Evolutionary conservation across 2,329 filamentous ascomycete genomes (phyloP).

Genomic region (Colletotrichum musae): DNA sequence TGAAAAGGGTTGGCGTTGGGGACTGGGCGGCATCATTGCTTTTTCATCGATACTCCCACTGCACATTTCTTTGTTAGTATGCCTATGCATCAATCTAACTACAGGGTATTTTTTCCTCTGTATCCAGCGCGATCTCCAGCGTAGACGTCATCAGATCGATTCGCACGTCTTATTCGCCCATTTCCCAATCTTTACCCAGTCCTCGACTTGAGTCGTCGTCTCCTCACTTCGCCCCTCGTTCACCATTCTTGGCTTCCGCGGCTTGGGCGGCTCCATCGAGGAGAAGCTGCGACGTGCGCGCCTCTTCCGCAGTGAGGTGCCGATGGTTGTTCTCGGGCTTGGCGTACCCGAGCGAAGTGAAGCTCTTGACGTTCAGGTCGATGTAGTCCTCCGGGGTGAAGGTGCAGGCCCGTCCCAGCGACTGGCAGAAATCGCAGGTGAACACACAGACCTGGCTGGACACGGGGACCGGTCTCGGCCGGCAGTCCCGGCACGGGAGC

Average conservation of each 20-base stretch:
- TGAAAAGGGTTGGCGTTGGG: conserved; percentile 32
- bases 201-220: no score
- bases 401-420: conserved; percentile 13
- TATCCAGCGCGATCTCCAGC: no score
- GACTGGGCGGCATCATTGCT: conserved; percentile 24
- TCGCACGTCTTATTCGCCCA: no score
- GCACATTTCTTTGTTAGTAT: neutral
- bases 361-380: conserved; percentile 1
- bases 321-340: neutral
- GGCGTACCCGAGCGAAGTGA: conserved; percentile 20
- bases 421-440: conserved; percentile 11
- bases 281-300: no score
- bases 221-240: no score
- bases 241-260: no score
- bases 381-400: conserved; percentile 7
- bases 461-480: neutral
- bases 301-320: no score
- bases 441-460: neutral
- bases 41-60: conserved; percentile 35
- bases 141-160: no score
- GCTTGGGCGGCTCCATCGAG: no score
- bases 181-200: no score
- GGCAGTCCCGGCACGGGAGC: neutral
- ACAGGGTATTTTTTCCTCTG: neutral
- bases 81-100: neutral